Evolutionary conservation across 495 filamentous ascomycete genomes (phyloP).

Genomic region (Beverwykella pulmonaria): DNA sequence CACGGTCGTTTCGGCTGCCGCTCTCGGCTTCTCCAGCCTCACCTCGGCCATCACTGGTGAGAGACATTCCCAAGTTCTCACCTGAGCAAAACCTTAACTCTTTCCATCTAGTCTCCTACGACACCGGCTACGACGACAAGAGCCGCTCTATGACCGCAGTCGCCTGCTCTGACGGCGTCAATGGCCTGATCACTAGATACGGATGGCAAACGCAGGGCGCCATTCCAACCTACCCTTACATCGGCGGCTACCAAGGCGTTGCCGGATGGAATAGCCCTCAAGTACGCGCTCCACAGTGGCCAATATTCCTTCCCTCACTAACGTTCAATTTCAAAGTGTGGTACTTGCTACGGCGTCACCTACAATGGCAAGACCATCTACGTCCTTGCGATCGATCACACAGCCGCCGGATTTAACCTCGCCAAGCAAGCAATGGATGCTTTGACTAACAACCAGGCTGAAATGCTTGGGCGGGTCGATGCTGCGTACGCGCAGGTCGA

Average conservation of each 20-base stretch:
- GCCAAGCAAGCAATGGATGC: conserved; percentile 65
- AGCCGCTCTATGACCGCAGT: conserved; percentile 51
- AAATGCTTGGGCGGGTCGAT: conserved; percentile 57
- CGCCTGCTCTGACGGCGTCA: conserved; percentile 61
- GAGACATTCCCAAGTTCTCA: not conserved
- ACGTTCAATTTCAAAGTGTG: conserved; percentile 53
- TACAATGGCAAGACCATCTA: conserved; percentile 64
- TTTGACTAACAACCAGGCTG: conserved; percentile 62
- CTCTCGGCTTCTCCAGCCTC: conserved; percentile 43
- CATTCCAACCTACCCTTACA: conserved; percentile 42
- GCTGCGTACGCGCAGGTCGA: conserved; percentile 41
- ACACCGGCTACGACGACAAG: conserved; percentile 59
- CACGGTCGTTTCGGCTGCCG: conserved; percentile 43
- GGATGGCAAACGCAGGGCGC: conserved; percentile 50
- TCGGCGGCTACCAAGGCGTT: conserved; percentile 66
- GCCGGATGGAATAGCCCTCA: conserved; percentile 59
- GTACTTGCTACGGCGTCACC: conserved; percentile 67
- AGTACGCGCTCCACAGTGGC: conserved; percentile 15
- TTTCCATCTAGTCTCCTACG: conserved; percentile 54
- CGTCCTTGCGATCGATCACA: conserved; percentile 68
- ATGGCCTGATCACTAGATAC: conserved; percentile 58
- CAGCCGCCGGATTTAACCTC: conserved; percentile 64
- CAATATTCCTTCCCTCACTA: not conserved
- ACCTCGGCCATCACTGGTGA: conserved; percentile 44
- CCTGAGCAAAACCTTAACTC: not conserved